Percentiles rank a stretch among this genome's conserved stretches.
These are phyloP conservation scores for Mortierella sp. DNA, from an alignment of 371 early-diverging fungal species.

Conservation along the genomic window DNA sequence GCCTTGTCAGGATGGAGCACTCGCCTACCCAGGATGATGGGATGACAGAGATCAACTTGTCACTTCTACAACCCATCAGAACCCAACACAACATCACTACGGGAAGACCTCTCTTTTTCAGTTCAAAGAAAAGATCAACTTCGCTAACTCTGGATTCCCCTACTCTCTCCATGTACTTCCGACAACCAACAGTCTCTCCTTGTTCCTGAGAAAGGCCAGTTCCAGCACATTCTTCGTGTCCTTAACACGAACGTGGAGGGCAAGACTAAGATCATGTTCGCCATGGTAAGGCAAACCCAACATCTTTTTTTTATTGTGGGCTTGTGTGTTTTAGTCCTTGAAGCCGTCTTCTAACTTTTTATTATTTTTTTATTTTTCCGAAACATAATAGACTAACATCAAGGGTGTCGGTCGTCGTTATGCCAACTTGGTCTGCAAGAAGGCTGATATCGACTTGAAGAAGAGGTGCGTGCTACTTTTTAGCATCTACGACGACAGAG, in stretches of 20 bases:
- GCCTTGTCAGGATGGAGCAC: neutral
- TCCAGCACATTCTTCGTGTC: slow-evolving; percentile 99
- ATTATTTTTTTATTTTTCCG: neutral
- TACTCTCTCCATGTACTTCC: neutral
- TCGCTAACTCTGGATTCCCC: neutral
- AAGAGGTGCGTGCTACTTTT: slow-evolving; percentile 77
- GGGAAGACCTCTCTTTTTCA: neutral
- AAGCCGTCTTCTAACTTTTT: neutral
- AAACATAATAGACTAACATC: slow-evolving; percentile 81
- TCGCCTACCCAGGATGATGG: neutral
- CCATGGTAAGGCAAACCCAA: slow-evolving; percentile 70
- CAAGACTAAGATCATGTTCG: slow-evolving; percentile 95
- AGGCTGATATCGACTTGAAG: slow-evolving; percentile 96
- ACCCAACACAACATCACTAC: neutral
- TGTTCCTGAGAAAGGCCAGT: slow-evolving; percentile 90
- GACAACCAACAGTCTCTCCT: slow-evolving; percentile 80
- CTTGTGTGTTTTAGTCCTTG: too few relatives aligned
- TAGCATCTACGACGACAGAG: too few relatives aligned
- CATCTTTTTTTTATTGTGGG: neutral
- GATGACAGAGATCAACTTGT: neutral
- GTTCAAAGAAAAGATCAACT: neutral
- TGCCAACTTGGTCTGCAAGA: slow-evolving; percentile 98
- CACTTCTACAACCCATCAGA: neutral
- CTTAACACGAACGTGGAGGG: slow-evolving; percentile 99
- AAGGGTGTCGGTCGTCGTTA: slow-evolving; percentile 99